Evolutionary conservation across 176 grass and related monocot species (phyloP).

Genomic region (Alopecurus myosuroides): DNA sequence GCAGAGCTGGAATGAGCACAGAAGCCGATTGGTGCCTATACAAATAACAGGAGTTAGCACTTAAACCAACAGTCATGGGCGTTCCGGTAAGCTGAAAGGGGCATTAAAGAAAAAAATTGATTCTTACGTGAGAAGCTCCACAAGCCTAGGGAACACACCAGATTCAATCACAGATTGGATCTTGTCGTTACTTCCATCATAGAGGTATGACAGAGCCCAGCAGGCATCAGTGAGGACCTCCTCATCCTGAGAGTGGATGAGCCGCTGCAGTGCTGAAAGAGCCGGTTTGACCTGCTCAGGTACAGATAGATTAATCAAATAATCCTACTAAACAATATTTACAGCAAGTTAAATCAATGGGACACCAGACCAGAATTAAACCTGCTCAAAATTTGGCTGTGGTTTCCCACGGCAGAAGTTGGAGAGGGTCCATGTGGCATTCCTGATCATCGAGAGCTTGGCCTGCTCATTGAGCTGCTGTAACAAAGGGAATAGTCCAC

Average conservation of each 20-base stretch:
- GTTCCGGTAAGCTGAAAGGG: neutral
- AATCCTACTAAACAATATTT: too few species aligned
- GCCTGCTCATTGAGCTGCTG: constrained; percentile 82
- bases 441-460: too few species aligned
- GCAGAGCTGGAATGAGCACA: constrained; percentile 90
- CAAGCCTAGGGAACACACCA: constrained; percentile 76
- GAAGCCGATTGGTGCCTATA: constrained; percentile 83
- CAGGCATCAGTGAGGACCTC: too few species aligned
- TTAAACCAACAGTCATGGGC: neutral
- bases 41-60: too few species aligned
- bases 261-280: too few species aligned
- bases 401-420: constrained; percentile 89
- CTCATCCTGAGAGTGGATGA: too few species aligned
- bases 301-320: too few species aligned
- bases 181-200: constrained; percentile 94
- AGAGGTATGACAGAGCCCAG: too few species aligned
- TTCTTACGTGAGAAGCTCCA: constrained; percentile 87
- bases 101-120: neutral
- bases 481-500: constrained; percentile 62
- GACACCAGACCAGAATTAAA: too few species aligned
- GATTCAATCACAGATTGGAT: constrained; percentile 89
- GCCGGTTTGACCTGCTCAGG: too few species aligned
- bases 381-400: too few species aligned
- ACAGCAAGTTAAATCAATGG: too few species aligned
- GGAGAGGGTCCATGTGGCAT: constrained; percentile 89